Conservation (phyloP, 192 early-diverging fungal species). For the Backusella morwellensis region DNA sequence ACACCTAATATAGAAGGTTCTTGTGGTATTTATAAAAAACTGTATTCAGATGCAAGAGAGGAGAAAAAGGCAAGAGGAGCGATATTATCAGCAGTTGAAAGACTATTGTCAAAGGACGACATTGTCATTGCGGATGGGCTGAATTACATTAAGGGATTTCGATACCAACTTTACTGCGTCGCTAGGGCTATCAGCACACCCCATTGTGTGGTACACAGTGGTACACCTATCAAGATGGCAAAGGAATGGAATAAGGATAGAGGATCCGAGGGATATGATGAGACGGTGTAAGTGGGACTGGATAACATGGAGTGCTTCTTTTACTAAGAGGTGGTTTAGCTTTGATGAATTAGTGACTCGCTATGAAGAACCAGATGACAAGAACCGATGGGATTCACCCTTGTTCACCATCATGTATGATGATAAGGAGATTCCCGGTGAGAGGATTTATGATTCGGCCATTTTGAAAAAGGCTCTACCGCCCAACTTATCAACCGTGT, state of each 20-base stretch:
- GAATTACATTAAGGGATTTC: slow-evolving; percentile 99
- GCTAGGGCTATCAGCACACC: slow-evolving; percentile 84
- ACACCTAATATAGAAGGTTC: slow-evolving; percentile 16
- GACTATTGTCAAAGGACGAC: slow-evolving; percentile 76
- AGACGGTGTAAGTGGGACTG: slow-evolving; percentile 30
- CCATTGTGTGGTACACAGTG: slow-evolving; percentile 79
- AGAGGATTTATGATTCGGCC: slow-evolving; percentile 75
- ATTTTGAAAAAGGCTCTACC: slow-evolving; percentile 69
- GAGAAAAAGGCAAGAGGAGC: slow-evolving; percentile 90
- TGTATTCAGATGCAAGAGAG: slow-evolving; percentile 36
- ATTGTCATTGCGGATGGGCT: slow-evolving; percentile 92
- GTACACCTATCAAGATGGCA: slow-evolving; percentile 52
- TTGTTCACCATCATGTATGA: slow-evolving; percentile 86
- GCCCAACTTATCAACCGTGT: slow-evolving; percentile 85
- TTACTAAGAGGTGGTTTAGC: slow-evolving; percentile 19
- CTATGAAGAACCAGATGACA: slow-evolving; percentile 92
- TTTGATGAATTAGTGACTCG: slow-evolving; percentile 82
- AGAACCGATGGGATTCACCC: slow-evolving; percentile 94
- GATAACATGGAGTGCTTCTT: background rate
- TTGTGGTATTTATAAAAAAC: background rate
- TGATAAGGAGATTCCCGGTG: slow-evolving; percentile 60
- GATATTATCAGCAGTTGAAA: slow-evolving; percentile 87
- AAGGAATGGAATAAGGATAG: slow-evolving; percentile 51
- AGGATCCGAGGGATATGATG: slow-evolving; percentile 42
- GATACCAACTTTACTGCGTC: slow-evolving; percentile 95